Base-by-base conservation (phyloP, 768 basidiomycete genomes). In the Lactarius quietus region DNA sequence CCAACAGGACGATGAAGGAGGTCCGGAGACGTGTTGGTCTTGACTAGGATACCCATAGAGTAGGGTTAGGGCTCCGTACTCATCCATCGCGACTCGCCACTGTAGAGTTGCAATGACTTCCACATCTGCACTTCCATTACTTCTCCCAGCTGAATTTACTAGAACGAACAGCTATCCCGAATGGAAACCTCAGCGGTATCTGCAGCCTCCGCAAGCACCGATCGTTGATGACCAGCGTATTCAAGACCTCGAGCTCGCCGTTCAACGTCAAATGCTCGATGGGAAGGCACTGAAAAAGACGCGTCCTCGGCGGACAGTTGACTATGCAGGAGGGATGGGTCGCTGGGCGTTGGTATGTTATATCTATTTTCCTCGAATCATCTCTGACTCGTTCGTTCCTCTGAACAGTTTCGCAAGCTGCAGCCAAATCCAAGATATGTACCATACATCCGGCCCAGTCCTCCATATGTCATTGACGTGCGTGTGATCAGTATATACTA, bases 401-500 rank as follows among this genome's bases (percentile, higher is more conserved):
- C 61, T 23, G 35, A 18, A 8, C 64, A 94, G 92, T 70, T 88
- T 71, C 83, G 85, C 61, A 93, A 90, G 75, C 79, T 92, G 64
- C 86, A 93, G 54, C 89, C 92, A 8, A 92, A 86, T 76, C 82
- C 90, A 12, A 82, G 82, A 63, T 92, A 90, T 76, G 83, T 86
- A 66, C 90, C 88, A 18, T 84, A 83, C 65, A 78, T 97, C 75
- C 82, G 95, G 73, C 94, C 94, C 18, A 87, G 86, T 71, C 90
- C 92, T 59, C 89, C 93, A 43, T 95, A 89, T 73, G 84, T 98
- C 66, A 85, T 97, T 66, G 92, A 97, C 73, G 95, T 97, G 79
- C 74, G 86, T 56, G 63, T 64, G 56, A 53, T 28, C 66, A 48
- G 63, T 65, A 43, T 54, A 60, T 72, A 69, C 64, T 54, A 54